phyloP scores from a whole-genome alignment of 352 stramenopile species.

The Phytophthora constricta region DNA sequence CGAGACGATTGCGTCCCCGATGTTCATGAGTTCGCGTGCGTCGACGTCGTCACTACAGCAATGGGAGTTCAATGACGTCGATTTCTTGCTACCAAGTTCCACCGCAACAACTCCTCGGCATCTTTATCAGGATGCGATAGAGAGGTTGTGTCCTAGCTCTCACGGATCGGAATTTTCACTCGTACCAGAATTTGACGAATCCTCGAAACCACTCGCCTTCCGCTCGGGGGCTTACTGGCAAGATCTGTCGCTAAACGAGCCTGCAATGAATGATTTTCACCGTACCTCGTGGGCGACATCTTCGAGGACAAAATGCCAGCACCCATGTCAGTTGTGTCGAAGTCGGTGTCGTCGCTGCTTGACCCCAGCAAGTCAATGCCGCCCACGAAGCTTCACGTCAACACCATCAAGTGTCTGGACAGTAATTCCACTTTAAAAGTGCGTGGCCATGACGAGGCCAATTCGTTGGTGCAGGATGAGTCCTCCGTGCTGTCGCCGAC shows the following conservation, averaged over 20 bases:
- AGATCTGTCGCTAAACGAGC: conserved; percentile 19
- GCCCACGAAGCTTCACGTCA: conserved; percentile 22
- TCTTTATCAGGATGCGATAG: conserved; percentile 17
- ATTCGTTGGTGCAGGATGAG: conserved; percentile 19
- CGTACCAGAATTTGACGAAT: conserved; percentile 16
- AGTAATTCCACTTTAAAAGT: too few relatives aligned
- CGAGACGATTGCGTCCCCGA: conserved; percentile 44
- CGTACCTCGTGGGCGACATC: conserved; percentile 23
- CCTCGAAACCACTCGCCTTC: conserved; percentile 8
- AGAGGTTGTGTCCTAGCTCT: conserved; percentile 10
- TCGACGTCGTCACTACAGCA: conserved; percentile 16
- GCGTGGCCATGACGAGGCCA: neutral
- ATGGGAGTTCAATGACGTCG: conserved; percentile 42
- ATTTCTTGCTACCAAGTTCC: conserved; percentile 39
- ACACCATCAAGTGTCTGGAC: conserved; percentile 5
- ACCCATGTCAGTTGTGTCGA: too few relatives aligned
- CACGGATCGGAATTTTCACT: conserved; percentile 17
- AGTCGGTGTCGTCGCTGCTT: neutral
- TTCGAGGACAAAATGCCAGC: conserved; percentile 16
- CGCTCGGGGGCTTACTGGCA: conserved; percentile 25
- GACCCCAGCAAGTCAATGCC: neutral
- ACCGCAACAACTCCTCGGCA: neutral
- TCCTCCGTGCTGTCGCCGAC: conserved; percentile 41
- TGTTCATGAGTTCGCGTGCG: conserved; percentile 39
- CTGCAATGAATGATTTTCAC: conserved; percentile 14